Conservation (phyloP, 495 filamentous ascomycete genomes). For the Podospora pseudopauciseta region DNA sequence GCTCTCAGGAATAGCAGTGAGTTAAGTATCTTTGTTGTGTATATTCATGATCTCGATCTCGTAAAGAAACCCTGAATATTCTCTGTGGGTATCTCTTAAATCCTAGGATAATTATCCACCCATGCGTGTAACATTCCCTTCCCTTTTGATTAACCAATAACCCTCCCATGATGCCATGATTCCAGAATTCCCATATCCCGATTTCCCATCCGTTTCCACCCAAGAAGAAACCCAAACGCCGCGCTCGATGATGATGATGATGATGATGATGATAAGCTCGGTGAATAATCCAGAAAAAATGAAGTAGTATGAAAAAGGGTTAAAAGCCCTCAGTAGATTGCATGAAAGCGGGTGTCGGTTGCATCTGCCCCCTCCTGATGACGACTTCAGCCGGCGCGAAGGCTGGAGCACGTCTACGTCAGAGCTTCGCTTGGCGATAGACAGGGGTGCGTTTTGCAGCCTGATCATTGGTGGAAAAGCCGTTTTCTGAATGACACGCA, state of each 20-base stretch:
- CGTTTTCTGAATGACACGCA: neutral
- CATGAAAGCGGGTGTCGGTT: constrained; percentile 7
- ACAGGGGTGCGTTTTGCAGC: constrained; percentile 1
- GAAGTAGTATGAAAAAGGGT: neutral
- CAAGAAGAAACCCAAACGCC: constrained; percentile 1
- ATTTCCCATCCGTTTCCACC: neutral
- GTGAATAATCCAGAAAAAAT: neutral
- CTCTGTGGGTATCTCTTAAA: neutral
- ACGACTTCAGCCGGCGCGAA: constrained; percentile 7
- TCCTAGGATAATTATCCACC: neutral
- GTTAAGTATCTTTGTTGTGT: neutral
- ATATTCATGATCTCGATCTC: neutral
- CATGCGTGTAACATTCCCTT: neutral
- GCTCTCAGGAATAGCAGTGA: neutral
- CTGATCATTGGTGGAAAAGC: constrained; percentile 12
- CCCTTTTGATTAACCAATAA: neutral
- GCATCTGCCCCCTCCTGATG: constrained; percentile 2
- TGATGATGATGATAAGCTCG: neutral
- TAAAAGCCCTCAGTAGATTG: neutral
- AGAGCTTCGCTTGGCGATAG: constrained; percentile 18
- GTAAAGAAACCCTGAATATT: too few species aligned
- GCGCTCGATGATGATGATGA: neutral
- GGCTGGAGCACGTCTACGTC: constrained; percentile 23
- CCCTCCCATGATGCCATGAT: neutral
- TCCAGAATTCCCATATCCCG: neutral